Percentiles rank a stretch among this genome's conserved stretches.
phyloP scores from a whole-genome alignment of 1,139 yeast genomes.

The Blastobotrys petasosporus region DNA sequence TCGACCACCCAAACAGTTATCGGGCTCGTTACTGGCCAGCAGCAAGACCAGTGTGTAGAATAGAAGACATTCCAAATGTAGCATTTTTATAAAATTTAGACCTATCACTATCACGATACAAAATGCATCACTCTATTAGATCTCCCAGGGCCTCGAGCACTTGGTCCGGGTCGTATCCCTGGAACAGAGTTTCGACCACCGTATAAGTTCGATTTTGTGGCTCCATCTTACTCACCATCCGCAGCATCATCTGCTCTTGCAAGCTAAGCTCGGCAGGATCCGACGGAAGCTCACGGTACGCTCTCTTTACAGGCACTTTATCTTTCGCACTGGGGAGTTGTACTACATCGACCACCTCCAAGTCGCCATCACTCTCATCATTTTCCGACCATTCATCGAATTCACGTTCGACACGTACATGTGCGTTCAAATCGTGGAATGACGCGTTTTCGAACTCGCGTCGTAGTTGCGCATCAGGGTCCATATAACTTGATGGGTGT shows the following conservation, averaged over 20 bases:
- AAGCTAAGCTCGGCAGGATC: conserved; percentile 3
- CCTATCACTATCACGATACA: too few species aligned
- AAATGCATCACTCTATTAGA: not conserved
- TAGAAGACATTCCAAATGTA: conserved; percentile 13
- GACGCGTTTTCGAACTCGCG: conserved; percentile 4
- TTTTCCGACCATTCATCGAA: not conserved
- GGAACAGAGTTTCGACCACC: conserved; percentile 12
- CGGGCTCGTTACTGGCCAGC: conserved; percentile 42
- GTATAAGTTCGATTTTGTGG: conserved; percentile 1
- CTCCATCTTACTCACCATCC: conserved; percentile 5
- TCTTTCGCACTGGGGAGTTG: not conserved
- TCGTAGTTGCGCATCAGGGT: not conserved
- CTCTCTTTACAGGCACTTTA: conserved; percentile 4
- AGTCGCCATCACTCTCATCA: not conserved
- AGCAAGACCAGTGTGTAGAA: conserved; percentile 41
- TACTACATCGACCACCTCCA: not conserved
- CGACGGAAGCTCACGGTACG: not conserved
- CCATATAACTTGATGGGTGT: too few species aligned
- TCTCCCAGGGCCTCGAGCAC: conserved; percentile 5
- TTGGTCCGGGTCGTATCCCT: conserved; percentile 12
- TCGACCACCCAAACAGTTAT: conserved; percentile 70
- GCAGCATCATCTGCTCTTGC: conserved; percentile 10
- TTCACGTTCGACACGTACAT: not conserved
- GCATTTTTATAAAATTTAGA: not conserved
- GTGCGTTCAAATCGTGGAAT: not conserved